Evolutionary conservation across 1,284 basidiomycete genomes (phyloP), one percentile per base, ranked within the genome.

Genomic region (Ceratobasidium sp.): DNA sequence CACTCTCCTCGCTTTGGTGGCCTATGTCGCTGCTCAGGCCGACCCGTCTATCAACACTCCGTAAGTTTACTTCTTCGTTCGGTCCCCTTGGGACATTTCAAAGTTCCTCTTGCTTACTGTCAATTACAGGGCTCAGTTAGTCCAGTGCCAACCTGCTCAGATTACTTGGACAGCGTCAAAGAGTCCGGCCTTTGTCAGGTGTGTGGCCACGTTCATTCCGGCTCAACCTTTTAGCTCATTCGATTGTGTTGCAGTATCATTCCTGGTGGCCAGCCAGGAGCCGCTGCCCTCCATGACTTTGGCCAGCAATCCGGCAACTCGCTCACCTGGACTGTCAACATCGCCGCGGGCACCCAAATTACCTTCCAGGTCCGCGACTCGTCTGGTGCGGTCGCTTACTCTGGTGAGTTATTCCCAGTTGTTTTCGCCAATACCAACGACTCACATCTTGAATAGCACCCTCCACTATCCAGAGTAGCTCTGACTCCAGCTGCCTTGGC

Each of bases 41-140:
- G 71, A 74, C 73, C 73, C 73, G 2, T 64, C 73, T 8, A 75
- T 75, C 35, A 64, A 39, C 61, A 75, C 60, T 35, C 73, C 73
- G 73, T 75, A 75, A 75, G 73, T 75, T 4, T 1, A 42, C 64
- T 66, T 53, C 53, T 31, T 60, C 68, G 37, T 56, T 71, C 39
- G 56, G 42, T 11, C 35, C 65, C 65, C 65, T n/a, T 2, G 13
- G 2, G 11, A 61, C 23, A 64, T 56, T 75, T 49, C 31, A n/a
- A 51, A 28, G 11, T 26, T 28, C 35, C 17, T 64, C n/a, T 35
- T 28, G 45, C 61, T 64, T 20, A 54, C 23, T 13, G n/a, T 3
- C 11, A 11, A n/a, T n/a, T 35, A 3, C 10, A 75, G 73, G 47
- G 61, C 73, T 31, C 8, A 42, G n/a, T 8, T 75, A 1, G 73